Evolutionary conservation across 1,284 basidiomycete genomes (phyloP), one percentile per base, ranked within the genome.

Genomic region (Phaffia rhodozyma): DNA sequence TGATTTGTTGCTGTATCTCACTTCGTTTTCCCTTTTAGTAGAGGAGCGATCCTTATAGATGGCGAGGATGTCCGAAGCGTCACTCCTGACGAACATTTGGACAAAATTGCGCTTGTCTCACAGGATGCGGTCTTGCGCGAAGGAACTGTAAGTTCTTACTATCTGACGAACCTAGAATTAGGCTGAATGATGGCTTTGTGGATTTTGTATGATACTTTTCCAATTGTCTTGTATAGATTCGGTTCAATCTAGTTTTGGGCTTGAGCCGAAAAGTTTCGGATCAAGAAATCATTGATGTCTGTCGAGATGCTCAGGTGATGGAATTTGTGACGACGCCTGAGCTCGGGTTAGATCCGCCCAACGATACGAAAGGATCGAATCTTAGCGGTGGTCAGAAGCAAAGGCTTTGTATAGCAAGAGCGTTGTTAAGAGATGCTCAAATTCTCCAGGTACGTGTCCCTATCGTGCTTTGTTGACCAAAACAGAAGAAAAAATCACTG

Each of bases 341-440:
- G 0, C 66, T 74, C 18, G 76, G 77, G 7, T 74, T 78, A 57
- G 74, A 78, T 48, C 76, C 76, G 0, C 71, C 75, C 49, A 70
- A 78, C 30, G 78, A 78, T 1, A 70, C 75, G 66, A 78, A 77
- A 61, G 78, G 77, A 16, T 69, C 71, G 3, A 71, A 74, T 57
- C 68, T 79, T 34, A 73, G 72, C 7, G 78, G 78, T 11, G 78
- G 78, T 7, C 77, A 79, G 67, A 70, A 73, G 60, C 78, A 78
- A 66, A n/a, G 77, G 49, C 66, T 78, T 25, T 77, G 76, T 63
- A 78, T 78, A 61, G 77, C 77, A 6, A 71, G 77, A n/a, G 77
- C 77, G 13, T 66, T 78, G 3, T 66, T 78, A 3, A 70, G 77
- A n/a, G 70, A 75, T 29, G 75, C 77, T 0, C 69, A 70, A 55